phyloP scores from a whole-genome alignment of 257 asterid species.

The Datura wrightii region DNA sequence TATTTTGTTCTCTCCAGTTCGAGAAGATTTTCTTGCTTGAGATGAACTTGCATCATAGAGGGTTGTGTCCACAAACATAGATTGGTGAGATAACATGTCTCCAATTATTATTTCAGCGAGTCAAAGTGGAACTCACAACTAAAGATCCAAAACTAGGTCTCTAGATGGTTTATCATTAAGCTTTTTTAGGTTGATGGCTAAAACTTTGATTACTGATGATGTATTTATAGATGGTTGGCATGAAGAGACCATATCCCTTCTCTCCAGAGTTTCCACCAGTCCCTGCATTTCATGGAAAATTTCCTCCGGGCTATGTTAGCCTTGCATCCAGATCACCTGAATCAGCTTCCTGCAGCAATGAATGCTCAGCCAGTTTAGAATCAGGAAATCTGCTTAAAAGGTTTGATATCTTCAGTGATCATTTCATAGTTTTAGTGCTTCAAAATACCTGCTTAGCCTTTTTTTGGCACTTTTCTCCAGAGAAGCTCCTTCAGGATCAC shows the following conservation, averaged over 20 bases:
- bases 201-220: constrained; percentile 18
- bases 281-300: constrained; percentile 47
- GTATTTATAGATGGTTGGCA: constrained; percentile 45
- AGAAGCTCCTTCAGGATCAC: constrained; percentile 56
- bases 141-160: background rate
- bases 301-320: constrained; percentile 38
- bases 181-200: background rate
- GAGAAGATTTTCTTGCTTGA: background rate
- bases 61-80: background rate
- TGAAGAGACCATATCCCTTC: constrained; percentile 54
- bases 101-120: background rate
- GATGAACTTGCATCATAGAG: background rate
- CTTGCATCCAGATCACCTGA: constrained; percentile 48
- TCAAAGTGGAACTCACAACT: background rate
- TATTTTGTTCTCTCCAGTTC: background rate
- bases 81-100: background rate
- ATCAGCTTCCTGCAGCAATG: constrained; percentile 53
- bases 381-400: constrained; percentile 53
- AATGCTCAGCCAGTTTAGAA: constrained; percentile 46
- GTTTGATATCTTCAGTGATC: constrained; percentile 37
- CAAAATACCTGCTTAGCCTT: constrained; percentile 8
- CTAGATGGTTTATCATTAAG: background rate
- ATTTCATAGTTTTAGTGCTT: background rate
- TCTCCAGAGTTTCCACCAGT: constrained; percentile 49
- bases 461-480: constrained; percentile 45